A percentile compares a stretch with the other conserved stretches of the same genome.
phyloP scores from a whole-genome alignment of 1,139 yeast species.

The Yarrowia galli region DNA sequence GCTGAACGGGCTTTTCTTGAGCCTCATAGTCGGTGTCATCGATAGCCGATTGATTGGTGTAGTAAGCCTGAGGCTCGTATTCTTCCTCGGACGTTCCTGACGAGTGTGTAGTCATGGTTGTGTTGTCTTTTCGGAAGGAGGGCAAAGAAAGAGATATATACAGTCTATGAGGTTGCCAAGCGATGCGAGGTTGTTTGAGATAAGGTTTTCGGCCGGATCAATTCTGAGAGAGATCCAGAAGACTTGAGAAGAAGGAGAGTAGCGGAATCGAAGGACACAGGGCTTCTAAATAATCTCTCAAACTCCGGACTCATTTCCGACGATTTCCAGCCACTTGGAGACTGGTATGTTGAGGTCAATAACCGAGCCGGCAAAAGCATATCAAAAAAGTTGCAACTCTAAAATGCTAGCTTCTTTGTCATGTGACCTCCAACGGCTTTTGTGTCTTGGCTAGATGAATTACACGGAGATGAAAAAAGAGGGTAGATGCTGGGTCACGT shows the following conservation, averaged over 20 bases:
- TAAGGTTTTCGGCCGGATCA: background rate
- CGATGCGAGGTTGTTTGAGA: background rate
- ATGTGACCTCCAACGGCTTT: background rate
- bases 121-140: no score
- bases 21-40: slow-evolving; percentile 24
- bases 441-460: no score
- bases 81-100: slow-evolving; percentile 19
- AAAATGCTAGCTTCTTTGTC: background rate
- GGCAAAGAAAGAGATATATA: background rate
- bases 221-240: background rate
- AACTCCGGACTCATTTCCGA: background rate
- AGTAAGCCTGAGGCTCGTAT: slow-evolving; percentile 35
- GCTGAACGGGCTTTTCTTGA: background rate
- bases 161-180: slow-evolving; percentile 15
- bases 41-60: slow-evolving; percentile 1
- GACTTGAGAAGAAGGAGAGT: background rate
- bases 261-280: background rate
- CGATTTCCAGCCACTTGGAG: background rate
- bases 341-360: background rate
- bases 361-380: slow-evolving; percentile 4
- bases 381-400: background rate
- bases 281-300: background rate
- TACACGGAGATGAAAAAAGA: background rate
- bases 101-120: background rate
- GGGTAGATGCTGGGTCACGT: no score